Percentiles rank a stretch among this genome's conserved stretches.
Conservation (phyloP, 2,329 filamentous ascomycete genomes). For the Fusarium dlaminii region DNA sequence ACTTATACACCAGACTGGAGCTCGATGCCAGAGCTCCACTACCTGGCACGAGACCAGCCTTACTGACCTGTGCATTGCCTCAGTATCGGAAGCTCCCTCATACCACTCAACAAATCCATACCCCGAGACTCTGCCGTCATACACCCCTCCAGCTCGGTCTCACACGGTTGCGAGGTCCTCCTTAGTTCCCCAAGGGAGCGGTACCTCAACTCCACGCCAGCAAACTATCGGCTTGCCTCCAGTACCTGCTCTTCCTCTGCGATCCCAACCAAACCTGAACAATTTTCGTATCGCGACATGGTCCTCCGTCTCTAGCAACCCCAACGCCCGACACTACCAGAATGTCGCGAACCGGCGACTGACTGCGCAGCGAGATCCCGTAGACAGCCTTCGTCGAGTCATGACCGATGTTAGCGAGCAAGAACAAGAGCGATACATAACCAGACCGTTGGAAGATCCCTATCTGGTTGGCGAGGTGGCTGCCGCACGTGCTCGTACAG, state of each 20-base stretch:
- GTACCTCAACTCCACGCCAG: constrained; percentile 43
- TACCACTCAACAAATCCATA: constrained; percentile 67
- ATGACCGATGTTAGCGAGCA: constrained; percentile 30
- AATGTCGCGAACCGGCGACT: constrained; percentile 71
- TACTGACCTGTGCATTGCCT: constrained; percentile 25
- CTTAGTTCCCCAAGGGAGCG: constrained; percentile 32
- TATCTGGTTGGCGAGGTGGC: constrained; percentile 73
- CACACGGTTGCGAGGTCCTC: constrained; percentile 25
- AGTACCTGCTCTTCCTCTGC: constrained; percentile 54
- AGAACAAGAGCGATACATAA: constrained; percentile 31
- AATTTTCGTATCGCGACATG: constrained; percentile 68
- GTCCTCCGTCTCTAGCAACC: constrained; percentile 65
- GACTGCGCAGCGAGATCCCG: constrained; percentile 53
- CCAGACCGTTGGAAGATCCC: constrained; percentile 71
- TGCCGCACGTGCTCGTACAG: constrained; percentile 64
- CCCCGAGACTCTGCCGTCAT: constrained; percentile 60
- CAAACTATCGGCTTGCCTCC: constrained; percentile 60
- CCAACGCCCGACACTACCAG: constrained; percentile 68
- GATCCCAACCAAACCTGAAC: constrained; percentile 55
- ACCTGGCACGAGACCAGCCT: constrained; percentile 28
- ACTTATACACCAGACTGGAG: constrained; percentile 11
- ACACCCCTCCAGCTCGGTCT: constrained; percentile 52
- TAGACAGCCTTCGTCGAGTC: constrained; percentile 40
- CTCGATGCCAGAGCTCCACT: constrained; percentile 2
- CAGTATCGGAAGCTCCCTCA: constrained; percentile 71